Conservation (phyloP, 2,329 filamentous ascomycete genomes). For the Beauveria caledonica region DNA sequence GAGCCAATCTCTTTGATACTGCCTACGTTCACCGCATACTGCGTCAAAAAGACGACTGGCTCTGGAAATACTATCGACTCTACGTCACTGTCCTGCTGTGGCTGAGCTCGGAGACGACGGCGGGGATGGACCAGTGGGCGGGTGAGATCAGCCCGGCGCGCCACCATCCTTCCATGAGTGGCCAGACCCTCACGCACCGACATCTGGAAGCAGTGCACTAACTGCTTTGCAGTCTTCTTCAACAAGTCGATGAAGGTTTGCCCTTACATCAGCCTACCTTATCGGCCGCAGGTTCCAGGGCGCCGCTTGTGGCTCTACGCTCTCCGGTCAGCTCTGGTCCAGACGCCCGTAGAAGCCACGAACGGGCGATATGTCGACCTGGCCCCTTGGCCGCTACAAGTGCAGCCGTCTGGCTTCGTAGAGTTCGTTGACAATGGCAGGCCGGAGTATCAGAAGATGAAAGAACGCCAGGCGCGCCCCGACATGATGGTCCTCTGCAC, state of each 20-base stretch:
- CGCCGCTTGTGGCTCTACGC: constrained; percentile 15
- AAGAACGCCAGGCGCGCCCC: constrained; percentile 24
- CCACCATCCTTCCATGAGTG: constrained; percentile 21
- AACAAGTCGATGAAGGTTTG: constrained; percentile 29
- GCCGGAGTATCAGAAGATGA: constrained; percentile 23
- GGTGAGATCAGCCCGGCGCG: constrained; percentile 28
- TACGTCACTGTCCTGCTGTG: constrained; percentile 29
- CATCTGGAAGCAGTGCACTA: too few relatives aligned
- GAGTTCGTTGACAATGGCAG: constrained; percentile 26
- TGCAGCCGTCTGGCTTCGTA: constrained; percentile 26
- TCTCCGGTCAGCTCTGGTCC: constrained; percentile 27
- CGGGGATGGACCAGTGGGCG: constrained; percentile 34
- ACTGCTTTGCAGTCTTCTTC: constrained; percentile 27
- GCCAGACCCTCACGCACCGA: neutral
- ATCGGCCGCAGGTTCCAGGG: constrained; percentile 20
- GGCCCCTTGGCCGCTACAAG: constrained; percentile 31
- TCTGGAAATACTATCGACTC: constrained; percentile 34
- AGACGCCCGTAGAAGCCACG: constrained; percentile 26
- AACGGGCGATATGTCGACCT: constrained; percentile 30
- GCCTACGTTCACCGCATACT: constrained; percentile 35
- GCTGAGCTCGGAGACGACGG: constrained; percentile 26
- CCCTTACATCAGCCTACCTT: constrained; percentile 28
- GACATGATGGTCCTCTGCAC: constrained; percentile 37
- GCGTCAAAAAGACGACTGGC: constrained; percentile 23
- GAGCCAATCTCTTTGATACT: constrained; percentile 37